Evolutionary conservation across 495 filamentous ascomycete genomes (phyloP), one percentile per base, ranked within the genome.

Genomic region (Hamigera avellanea): DNA sequence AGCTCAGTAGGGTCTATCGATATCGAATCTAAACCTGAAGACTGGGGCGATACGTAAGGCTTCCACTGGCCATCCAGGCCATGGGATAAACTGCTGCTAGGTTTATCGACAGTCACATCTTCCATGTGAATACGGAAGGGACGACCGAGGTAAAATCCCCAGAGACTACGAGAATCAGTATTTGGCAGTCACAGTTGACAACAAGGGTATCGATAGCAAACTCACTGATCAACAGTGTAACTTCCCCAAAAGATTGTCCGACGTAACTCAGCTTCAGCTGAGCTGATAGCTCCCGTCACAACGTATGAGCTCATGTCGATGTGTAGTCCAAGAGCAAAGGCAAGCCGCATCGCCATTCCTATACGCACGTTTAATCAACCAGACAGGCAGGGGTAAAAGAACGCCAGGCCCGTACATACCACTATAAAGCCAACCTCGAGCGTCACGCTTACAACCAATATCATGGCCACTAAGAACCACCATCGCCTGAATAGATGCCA

Each of bases 331-430:
- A 65, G 48, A 35, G 62, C 54, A 18, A 54, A 46, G 8, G 54
- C 35, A 13, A 65, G 46, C 18, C 61, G 48, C 33, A 60, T 49
- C 1, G 61, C 53, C 61, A 65, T 65, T 34, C 59, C 59, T 56
- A 26, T n/a, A 13, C 14, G 19, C n/a, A n/a, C n/a, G 0, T 15
- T n/a, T 14, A 13, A 14, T 19, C 23, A 6, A 35, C 26, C 33
- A 41, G 18, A 9, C 5, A 32, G 1, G 14, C 2, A 7, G 14
- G 8, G 30, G 30, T 14, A 13, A 14, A n/a, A n/a, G 32, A 8
- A n/a, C n/a, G n/a, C n/a, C n/a, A n/a, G n/a, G n/a, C n/a, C n/a
- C n/a, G n/a, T n/a, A 23, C 51, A 40, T 50, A 55, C 61, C 61
- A 33, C 52, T 55, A 34, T 61, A 61, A 3, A 64, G 40, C 61